Evolutionary conservation across 306 rosid genomes (phyloP), one percentile per base, ranked within the genome.

Genomic region (Prunus armeniaca): DNA sequence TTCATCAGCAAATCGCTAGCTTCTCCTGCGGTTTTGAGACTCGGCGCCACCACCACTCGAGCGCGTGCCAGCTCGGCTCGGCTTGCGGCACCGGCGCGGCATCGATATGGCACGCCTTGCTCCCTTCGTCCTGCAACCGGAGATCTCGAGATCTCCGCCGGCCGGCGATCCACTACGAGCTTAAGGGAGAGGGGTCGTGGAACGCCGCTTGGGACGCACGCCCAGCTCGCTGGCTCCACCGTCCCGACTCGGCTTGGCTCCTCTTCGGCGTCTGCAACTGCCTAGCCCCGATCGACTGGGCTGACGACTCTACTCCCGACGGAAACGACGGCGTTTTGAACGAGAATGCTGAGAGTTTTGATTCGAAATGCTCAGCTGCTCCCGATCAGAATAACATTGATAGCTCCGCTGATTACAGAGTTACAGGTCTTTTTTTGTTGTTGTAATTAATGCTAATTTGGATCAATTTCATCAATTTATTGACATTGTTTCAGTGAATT

Each of bases 171-270:
- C 84, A 81, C 50, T 83, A 85, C 79, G 94, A 84, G 57, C 72
- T 80, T 65, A 93, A 81, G 19, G 98, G 96, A 4, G 98, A 91
- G 70, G 98, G 97, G 43, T 94, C 97, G 6, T 94, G 98, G 98
- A 94, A 94, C 69, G 98, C 87, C 18, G 96, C 95, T 1, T 84
- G 91, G 88, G 98, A 94, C n/a, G 84, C 97, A 0, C 90, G 98
- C 1, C 98, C 98, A 0, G 96, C 97, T 0, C 87, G 98, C 45
- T 94, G 98, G 98, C 97, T 94, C 64, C 97, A 94, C 69, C 82
- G 93, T 5, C 60, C 97, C 0, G 96, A 94, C 78, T 90, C 98
- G 0, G 98, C 90, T 2, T 91, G 98, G 98, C 89, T 94, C 0
- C 86, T 94, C 3, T 94, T 94, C 57, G 98, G 98, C 9, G 98